A percentile compares a stretch with the other conserved stretches of the same genome.
Evolutionary conservation across 1,284 basidiomycete species (phyloP).

Genomic region (Dichomitus squalens): DNA sequence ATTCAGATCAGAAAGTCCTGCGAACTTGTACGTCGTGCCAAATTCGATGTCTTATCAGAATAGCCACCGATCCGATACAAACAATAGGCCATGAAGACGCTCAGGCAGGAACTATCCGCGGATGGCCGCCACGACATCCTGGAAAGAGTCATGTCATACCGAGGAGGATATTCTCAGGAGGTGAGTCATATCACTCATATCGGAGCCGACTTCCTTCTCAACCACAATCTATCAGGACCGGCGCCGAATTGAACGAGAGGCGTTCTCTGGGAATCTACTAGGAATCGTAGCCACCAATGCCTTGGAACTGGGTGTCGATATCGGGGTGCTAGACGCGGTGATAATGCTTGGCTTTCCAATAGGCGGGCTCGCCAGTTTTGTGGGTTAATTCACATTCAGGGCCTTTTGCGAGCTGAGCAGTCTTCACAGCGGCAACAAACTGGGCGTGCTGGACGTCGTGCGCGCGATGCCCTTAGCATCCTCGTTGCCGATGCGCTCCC

Average conservation of each 20-base stretch:
- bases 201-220: neutral
- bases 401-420: neutral
- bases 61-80: slow-evolving; percentile 1
- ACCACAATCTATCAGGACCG: slow-evolving; percentile 58
- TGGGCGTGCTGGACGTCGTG: slow-evolving; percentile 83
- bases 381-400: slow-evolving; percentile 37
- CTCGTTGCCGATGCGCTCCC: slow-evolving; percentile 75
- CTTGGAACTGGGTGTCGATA: slow-evolving; percentile 90
- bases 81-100: slow-evolving; percentile 74
- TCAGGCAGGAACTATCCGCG: slow-evolving; percentile 72
- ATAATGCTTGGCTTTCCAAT: slow-evolving; percentile 89
- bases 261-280: slow-evolving; percentile 81
- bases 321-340: slow-evolving; percentile 86
- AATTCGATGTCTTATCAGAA: neutral
- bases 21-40: slow-evolving; percentile 60
- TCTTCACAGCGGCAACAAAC: slow-evolving; percentile 77
- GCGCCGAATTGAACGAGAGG: slow-evolving; percentile 82
- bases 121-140: slow-evolving; percentile 81
- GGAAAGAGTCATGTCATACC: slow-evolving; percentile 80
- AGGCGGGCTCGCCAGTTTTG: slow-evolving; percentile 71
- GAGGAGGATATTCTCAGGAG: slow-evolving; percentile 74
- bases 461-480: slow-evolving; percentile 82
- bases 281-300: slow-evolving; percentile 93
- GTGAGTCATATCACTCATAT: slow-evolving; percentile 29
- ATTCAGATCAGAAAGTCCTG: slow-evolving; percentile 76